Evolutionary conservation across 2,329 filamentous ascomycete genomes (phyloP).

Genomic region (Nemania serpens): DNA sequence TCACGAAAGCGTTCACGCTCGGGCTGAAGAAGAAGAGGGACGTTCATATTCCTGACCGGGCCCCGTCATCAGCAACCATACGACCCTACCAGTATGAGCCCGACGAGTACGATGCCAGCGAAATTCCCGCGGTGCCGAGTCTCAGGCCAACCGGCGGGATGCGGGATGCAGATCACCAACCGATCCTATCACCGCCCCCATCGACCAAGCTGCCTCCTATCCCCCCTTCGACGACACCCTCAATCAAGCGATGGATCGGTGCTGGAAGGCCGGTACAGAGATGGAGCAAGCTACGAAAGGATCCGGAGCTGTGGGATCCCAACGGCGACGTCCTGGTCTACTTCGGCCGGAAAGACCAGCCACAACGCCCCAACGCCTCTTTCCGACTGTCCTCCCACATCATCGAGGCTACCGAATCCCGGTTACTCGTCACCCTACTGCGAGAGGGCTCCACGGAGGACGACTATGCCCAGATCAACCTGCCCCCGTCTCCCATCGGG

Average conservation of each 20-base stretch:
- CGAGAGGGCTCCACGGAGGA: constrained; percentile 58
- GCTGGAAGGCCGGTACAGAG: constrained; percentile 53
- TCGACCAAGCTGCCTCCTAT: constrained; percentile 50
- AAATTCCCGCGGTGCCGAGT: constrained; percentile 34
- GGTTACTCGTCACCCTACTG: constrained; percentile 57
- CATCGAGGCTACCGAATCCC: constrained; percentile 61
- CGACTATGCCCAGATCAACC: constrained; percentile 43
- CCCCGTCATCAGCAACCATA: constrained; percentile 47
- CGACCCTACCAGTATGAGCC: constrained; percentile 35
- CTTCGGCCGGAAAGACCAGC: constrained; percentile 53
- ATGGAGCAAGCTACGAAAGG: constrained; percentile 63
- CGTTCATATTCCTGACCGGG: constrained; percentile 37
- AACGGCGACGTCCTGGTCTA: constrained; percentile 65
- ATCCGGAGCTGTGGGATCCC: constrained; percentile 64
- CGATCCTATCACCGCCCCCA: constrained; percentile 47
- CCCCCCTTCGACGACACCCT: constrained; percentile 44
- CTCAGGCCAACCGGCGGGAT: constrained; percentile 29
- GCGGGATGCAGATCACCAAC: constrained; percentile 35
- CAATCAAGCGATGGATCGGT: constrained; percentile 60
- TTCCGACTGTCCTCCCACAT: constrained; percentile 63
- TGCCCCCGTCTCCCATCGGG: constrained; percentile 50
- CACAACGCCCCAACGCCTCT: constrained; percentile 54
- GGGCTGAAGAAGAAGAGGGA: constrained; percentile 52
- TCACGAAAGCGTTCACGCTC: constrained; percentile 60
- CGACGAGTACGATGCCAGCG: constrained; percentile 31